Evolutionary conservation across 78 protist species (phyloP), one percentile per base, ranked within the genome.

Genomic region (Creolimax fragrantissima): DNA sequence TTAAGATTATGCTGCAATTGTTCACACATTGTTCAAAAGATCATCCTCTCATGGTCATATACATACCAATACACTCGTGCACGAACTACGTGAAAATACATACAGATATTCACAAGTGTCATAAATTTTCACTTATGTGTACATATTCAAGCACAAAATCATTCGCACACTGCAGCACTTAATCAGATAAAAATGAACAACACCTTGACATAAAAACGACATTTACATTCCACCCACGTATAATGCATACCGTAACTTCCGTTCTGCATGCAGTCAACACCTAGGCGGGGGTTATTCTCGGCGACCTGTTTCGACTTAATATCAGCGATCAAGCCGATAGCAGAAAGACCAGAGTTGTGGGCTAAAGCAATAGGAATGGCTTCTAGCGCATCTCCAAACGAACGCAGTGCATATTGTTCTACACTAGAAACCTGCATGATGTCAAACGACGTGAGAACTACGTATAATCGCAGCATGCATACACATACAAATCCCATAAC

Each of bases 371-470:
- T 35, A 24, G 99, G 99, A 44, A 98, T 94, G 44, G 96, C 93
- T 84, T 98, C 99, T 11, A 99, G 96, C 6, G 99, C 99, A 17
- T 97, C 99, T 2, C 99, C 98, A 88, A 98, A 99, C 17, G 99
- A 98, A 36, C 99, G 95, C 84, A 98, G 95, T 39, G 99, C 99
- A 89, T 97, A 98, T 94, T 98, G 99, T 94, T 98, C 99, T 39
- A 96, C 85, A 37, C 92, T 41, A 41, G 97, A 42, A 7, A 96
- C 81, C 92, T 96, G 66, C 3, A 11, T n/a, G n/a, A n/a, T n/a
- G n/a, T n/a, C n/a, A n/a, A n/a, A n/a, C n/a, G n/a, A n/a, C n/a
- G n/a, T n/a, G n/a, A n/a, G n/a, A n/a, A n/a, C n/a, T n/a, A n/a
- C n/a, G n/a, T n/a, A 3, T 32, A 58, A 58, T 17, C 74, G 17